Conservation (phyloP, 805 yeast genomes). For the Candida schatavii region DNA sequence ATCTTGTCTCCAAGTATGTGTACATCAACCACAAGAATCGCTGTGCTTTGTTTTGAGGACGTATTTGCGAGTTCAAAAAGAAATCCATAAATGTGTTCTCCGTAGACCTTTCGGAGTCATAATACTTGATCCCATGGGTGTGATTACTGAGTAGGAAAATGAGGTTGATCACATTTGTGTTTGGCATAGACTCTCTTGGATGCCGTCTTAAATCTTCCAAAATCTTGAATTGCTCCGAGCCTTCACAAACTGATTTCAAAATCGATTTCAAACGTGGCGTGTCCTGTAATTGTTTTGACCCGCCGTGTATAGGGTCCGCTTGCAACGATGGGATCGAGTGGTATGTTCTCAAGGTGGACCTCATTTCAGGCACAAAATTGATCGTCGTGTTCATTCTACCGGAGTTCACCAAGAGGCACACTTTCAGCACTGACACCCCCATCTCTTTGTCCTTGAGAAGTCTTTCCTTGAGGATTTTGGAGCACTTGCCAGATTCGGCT, state of each 20-base stretch:
- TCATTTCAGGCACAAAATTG: slow-evolving; percentile 93
- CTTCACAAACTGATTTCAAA: slow-evolving; percentile 82
- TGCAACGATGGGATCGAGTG: slow-evolving; percentile 92
- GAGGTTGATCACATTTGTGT: slow-evolving; percentile 64
- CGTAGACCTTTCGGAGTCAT: slow-evolving; percentile 18
- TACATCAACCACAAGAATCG: slow-evolving; percentile 83
- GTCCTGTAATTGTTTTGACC: slow-evolving; percentile 78
- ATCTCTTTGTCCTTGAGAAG: slow-evolving; percentile 57
- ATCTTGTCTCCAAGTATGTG: slow-evolving; percentile 71
- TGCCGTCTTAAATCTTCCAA: slow-evolving; percentile 38
- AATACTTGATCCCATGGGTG: slow-evolving; percentile 49
- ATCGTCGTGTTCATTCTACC: slow-evolving; percentile 95
- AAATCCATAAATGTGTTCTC: slow-evolving; percentile 63
- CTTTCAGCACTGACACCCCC: slow-evolving; percentile 72
- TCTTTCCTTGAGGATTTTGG: slow-evolving; percentile 78
- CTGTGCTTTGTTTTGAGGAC: slow-evolving; percentile 64
- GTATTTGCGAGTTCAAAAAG: slow-evolving; percentile 58
- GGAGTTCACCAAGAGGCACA: slow-evolving; percentile 82
- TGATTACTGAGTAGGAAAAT: slow-evolving; percentile 71
- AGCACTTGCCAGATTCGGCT: slow-evolving; percentile 79
- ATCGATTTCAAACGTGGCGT: slow-evolving; percentile 92
- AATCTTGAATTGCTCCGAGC: slow-evolving; percentile 47
- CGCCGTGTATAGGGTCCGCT: slow-evolving; percentile 50
- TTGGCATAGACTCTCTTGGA: slow-evolving; percentile 36
- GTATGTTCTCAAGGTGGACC: slow-evolving; percentile 86